Base-by-base conservation (phyloP, 768 basidiomycete genomes). In the Boletus reticulatus region DNA sequence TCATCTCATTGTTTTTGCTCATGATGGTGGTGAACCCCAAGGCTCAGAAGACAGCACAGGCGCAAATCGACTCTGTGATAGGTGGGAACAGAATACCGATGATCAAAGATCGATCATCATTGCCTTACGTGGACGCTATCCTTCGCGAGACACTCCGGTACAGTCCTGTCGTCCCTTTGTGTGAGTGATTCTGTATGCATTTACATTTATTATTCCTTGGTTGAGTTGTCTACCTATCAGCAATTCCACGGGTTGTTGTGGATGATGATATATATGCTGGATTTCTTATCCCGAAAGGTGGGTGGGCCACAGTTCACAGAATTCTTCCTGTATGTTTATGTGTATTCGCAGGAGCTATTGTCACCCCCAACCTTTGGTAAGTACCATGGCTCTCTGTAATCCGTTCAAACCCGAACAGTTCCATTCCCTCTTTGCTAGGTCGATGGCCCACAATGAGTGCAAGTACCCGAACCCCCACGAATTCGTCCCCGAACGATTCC, bases 251-350 rank as follows among this genome's bases (percentile, higher is more conserved):
- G 54, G 50, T 61, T 20, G 50, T 63, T 8, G 75, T 76, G 1
- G 56, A 74, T 22, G 77, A 79, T 34, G 80, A 80, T 31, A 51
- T 72, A 7, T 80, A 78, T 55, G 67, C 71, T 32, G 75, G 77
- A n/a, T 80, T 78, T 52, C 66, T 75, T 8, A 85, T 86, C 45
- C 84, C 84, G 5, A 75, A 76, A 56, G 64, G 64, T 67, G 22
- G 34, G 48, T 24, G 13, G 7, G 12, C 14, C 32, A 39, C 20
- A 39, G 38, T 32, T 20, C 6, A 16, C 4, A 0, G 13, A 34
- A n/a, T 24, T 22, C n/a, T n/a, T n/a, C 13, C 11, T 16, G 8
- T 36, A 3, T 31, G 17, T 20, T 55, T 17, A 67, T 22, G 11
- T 3, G 9, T 19, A 24, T 41, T 24, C 11, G 10, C 45, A 65